Conservation (phyloP, 805 yeast genomes). For the Wickerhamomyces bisporus region DNA sequence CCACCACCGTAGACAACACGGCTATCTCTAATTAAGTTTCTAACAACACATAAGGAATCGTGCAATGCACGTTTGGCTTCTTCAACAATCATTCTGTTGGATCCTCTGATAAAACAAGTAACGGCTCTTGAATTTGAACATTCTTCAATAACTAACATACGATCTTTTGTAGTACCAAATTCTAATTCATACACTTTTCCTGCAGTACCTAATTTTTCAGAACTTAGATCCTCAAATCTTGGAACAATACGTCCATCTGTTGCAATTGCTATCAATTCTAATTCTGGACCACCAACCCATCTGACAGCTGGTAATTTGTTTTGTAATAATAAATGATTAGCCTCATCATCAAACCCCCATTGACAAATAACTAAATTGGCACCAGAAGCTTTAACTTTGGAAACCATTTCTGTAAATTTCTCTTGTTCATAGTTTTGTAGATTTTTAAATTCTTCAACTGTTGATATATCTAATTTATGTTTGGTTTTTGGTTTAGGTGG, state of each 20-base stretch:
- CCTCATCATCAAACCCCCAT: constrained; percentile 99
- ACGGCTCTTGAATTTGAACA: constrained; percentile 84
- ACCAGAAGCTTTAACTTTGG: constrained; percentile 78
- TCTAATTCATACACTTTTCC: constrained; percentile 82
- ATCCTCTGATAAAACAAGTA: constrained; percentile 90
- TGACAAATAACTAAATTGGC: constrained; percentile 97
- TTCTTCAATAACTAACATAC: constrained; percentile 92
- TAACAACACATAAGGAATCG: constrained; percentile 94
- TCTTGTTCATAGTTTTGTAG: constrained; percentile 90
- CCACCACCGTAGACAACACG: constrained; percentile 99
- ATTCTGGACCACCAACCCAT: constrained; percentile 98
- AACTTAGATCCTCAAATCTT: constrained; percentile 84
- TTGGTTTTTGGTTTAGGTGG: constrained; percentile 99
- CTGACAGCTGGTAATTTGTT: constrained; percentile 92
- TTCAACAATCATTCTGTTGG: constrained; percentile 96
- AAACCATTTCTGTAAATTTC: constrained; percentile 87
- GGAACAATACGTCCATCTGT: constrained; percentile 97
- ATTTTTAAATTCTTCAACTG: constrained; percentile 90
- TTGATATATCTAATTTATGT: constrained; percentile 88
- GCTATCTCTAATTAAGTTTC: constrained; percentile 87
- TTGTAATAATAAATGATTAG: constrained; percentile 84
- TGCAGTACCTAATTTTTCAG: constrained; percentile 82
- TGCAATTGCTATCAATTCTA: constrained; percentile 94
- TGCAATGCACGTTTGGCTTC: constrained; percentile 96
- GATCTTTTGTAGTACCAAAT: constrained; percentile 94